Evolutionary conservation across 1,284 basidiomycete genomes (phyloP).

Genomic region (Trichosporon sp.): DNA sequence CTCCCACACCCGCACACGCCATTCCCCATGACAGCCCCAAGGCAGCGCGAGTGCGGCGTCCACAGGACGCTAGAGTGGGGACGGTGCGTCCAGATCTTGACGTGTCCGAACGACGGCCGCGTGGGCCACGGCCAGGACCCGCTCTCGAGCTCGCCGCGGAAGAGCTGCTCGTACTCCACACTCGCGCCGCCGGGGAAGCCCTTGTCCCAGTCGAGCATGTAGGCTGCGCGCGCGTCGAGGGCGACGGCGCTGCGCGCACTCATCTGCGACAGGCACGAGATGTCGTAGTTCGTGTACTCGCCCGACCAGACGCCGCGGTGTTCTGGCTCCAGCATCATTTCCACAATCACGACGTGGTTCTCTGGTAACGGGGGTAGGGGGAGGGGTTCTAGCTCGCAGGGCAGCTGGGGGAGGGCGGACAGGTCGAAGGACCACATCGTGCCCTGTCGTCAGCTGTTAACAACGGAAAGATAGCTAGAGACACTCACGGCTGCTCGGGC

Average conservation of each 20-base stretch:
- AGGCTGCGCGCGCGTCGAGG: background rate
- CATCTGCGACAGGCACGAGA: background rate
- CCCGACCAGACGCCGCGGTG: background rate
- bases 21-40: background rate
- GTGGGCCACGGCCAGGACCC: slow-evolving; percentile 8
- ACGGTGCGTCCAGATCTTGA: background rate
- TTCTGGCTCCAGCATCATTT: background rate
- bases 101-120: background rate
- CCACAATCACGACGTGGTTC: background rate
- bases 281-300: slow-evolving; percentile 9
- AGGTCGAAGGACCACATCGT: background rate
- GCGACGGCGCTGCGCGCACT: background rate
- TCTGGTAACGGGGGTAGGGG: background rate
- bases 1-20: slow-evolving; percentile 9
- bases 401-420: background rate
- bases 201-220: slow-evolving; percentile 11
- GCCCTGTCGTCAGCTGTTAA: background rate
- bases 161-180: slow-evolving; percentile 5
- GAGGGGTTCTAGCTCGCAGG: background rate
- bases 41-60: background rate
- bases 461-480: background rate
- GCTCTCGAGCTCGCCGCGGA: background rate
- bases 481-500: background rate
- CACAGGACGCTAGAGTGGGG: background rate
- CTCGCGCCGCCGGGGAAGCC: slow-evolving; percentile 4